Conservation (phyloP, 805 yeast species). For the Wickerhamiella galacta region DNA sequence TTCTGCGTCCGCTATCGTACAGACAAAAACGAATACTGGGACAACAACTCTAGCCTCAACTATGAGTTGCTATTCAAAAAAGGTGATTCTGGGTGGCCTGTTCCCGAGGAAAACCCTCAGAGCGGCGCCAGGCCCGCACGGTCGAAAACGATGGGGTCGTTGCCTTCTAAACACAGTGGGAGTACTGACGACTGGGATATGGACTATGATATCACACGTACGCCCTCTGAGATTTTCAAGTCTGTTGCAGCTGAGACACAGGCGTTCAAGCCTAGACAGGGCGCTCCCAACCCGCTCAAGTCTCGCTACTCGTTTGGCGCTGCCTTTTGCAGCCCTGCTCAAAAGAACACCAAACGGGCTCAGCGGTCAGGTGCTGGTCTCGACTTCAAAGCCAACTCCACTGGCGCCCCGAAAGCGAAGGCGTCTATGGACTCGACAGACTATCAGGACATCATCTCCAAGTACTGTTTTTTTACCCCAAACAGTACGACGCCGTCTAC, state of each 20-base stretch:
- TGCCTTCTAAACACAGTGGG: not conserved
- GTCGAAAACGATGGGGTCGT: not conserved
- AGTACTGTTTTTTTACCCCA: constrained; percentile 25
- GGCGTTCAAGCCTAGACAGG: constrained; percentile 1
- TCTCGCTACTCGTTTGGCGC: constrained; percentile 20
- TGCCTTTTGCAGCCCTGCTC: constrained; percentile 13
- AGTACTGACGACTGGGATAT: not conserved
- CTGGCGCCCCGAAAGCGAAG: not conserved
- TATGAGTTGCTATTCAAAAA: constrained; percentile 34
- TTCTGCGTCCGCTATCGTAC: constrained; percentile 44
- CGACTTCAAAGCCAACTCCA: not conserved
- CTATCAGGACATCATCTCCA: constrained; percentile 25
- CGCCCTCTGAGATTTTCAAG: constrained; percentile 2
- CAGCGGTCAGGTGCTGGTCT: not conserved
- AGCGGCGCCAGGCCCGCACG: not conserved
- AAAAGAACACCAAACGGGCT: not conserved
- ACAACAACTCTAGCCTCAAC: constrained; percentile 47
- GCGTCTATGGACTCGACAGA: constrained; percentile 19
- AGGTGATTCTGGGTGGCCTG: too few relatives aligned
- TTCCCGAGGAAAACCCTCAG: not conserved
- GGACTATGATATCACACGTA: not conserved
- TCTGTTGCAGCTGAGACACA: constrained; percentile 5
- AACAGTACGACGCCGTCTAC: too few relatives aligned
- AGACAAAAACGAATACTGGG: constrained; percentile 49
- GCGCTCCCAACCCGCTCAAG: constrained; percentile 7